phyloP scores from a whole-genome alignment of 2,329 filamentous ascomycete genomes.

The Exophiala sp. region DNA sequence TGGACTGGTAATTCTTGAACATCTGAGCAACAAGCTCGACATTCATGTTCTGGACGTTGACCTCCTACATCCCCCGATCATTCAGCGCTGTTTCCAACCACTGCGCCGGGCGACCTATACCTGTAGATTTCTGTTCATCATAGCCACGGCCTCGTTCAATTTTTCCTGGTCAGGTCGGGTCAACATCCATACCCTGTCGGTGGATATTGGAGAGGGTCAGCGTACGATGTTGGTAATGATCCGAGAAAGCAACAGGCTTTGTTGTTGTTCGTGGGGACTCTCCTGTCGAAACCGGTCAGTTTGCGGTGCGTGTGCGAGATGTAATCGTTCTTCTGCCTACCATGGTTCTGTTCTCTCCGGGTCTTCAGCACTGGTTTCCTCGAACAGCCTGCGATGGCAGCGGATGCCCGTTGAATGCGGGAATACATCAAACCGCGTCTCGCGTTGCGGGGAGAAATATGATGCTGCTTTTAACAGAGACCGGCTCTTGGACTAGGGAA shows the following conservation, averaged over 20 bases:
- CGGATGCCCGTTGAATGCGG: neutral
- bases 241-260: slow-evolving; percentile 83
- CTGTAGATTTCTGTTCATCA: slow-evolving; percentile 87
- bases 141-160: slow-evolving; percentile 86
- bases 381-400: neutral
- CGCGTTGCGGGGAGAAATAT: neutral
- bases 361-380: neutral
- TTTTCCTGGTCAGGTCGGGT: slow-evolving; percentile 65
- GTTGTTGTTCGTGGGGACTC: slow-evolving; percentile 95
- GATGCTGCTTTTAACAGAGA: neutral
- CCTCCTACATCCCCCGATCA: slow-evolving; percentile 57
- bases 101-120: slow-evolving; percentile 41
- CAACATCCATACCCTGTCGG: slow-evolving; percentile 5
- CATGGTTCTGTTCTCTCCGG: slow-evolving; percentile 1
- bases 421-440: neutral
- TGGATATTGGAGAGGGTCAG: slow-evolving; percentile 9
- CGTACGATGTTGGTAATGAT: slow-evolving; percentile 97
- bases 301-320: neutral
- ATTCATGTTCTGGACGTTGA: slow-evolving; percentile 98
- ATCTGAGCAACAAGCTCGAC: slow-evolving; percentile 96
- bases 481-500: neutral
- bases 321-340: too few species aligned
- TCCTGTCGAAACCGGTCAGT: slow-evolving; percentile 51
- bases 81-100: neutral
- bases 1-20: slow-evolving; percentile 99